Evolutionary conservation across 805 yeast genomes (phyloP).

Genomic region (Komagataella ulmi): DNA sequence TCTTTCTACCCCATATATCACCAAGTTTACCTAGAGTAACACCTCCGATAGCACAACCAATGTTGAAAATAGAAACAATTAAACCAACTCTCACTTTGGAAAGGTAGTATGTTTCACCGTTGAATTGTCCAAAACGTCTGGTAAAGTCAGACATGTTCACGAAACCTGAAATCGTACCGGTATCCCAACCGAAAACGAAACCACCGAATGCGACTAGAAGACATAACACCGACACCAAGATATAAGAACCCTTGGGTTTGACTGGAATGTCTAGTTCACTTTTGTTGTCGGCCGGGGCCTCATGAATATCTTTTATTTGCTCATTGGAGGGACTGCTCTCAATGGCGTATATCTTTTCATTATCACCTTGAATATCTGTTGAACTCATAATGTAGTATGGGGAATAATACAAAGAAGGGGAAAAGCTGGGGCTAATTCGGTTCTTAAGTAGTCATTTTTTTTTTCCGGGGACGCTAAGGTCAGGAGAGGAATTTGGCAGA

Average conservation of each 20-base stretch:
- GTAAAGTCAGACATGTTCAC: slow-evolving; percentile 49
- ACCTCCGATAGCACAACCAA: slow-evolving; percentile 69
- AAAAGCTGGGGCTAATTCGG: not conserved
- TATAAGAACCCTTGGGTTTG: slow-evolving; percentile 11
- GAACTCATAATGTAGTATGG: not conserved
- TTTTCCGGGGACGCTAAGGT: not conserved
- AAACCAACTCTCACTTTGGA: slow-evolving; percentile 45
- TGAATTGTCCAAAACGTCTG: slow-evolving; percentile 33
- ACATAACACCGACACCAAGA: slow-evolving; percentile 24
- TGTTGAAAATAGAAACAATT: slow-evolving; percentile 56
- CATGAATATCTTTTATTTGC: not conserved
- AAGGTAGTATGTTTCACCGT: slow-evolving; percentile 27
- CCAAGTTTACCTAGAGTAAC: slow-evolving; percentile 40
- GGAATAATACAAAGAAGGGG: not conserved
- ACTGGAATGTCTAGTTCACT: slow-evolving; percentile 6
- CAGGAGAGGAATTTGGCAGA: not conserved
- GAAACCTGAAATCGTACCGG: slow-evolving; percentile 67
- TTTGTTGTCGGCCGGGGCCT: not conserved
- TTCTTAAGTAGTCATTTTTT: not conserved
- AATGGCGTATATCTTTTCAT: not conserved
- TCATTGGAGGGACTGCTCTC: not conserved
- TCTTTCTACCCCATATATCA: slow-evolving; percentile 48
- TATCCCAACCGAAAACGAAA: slow-evolving; percentile 67
- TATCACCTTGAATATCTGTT: not conserved
- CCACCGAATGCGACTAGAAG: slow-evolving; percentile 64